Base-by-base conservation (phyloP, 2,329 filamentous ascomycete species). In the Fusarium tjaetaba region DNA sequence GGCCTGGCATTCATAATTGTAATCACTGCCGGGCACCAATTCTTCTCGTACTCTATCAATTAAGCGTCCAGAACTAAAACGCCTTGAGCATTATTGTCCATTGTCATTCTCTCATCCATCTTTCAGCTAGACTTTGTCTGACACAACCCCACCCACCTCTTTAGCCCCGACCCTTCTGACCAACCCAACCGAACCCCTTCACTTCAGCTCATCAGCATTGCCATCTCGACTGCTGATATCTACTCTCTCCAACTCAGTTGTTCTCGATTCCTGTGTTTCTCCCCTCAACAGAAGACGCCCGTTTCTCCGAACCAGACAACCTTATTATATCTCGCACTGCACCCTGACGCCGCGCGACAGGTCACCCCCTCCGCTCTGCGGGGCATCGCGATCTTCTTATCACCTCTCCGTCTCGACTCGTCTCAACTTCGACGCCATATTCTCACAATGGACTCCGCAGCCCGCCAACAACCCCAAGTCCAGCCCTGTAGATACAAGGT, bases 401-500 rank as follows among this genome's bases (percentile, higher is more conserved):
- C 58, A 39, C 22, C 65, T 55, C 45, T 52, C 66, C 18, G 53
- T 32, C 26, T 56, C 43, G 49, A 32, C 24, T 46, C 41, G 36
- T 67, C 61, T 13, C 41, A 64, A 46, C 39, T 70, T 64, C 65
- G 24, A 61, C 48, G 34, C 43, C 48, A 56, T 64, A 60, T 58
- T 38, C 46, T 38, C 56, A 68, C 51, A 30, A 78, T 78, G 76
- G 72, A 77, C 46, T 39, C 75, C 20, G 55, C 72, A 45, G 77
- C 76, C 42, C 78, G 65, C 58, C 77, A 77, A 69, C 78, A 77
- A 61, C 76, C 92, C 6, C 92, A 95, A 82, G 90, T 98, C 72
- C 95, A 98, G 84, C 95, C 96, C 78, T 99, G 96, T 83, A 91
- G 95, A 77, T 99, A 99, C 88, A 99, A 98, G 86, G 97, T 97